A percentile compares a stretch with the other conserved stretches of the same genome.
Conservation (phyloP, 495 filamentous ascomycete genomes). For the Letharia columbiana region DNA sequence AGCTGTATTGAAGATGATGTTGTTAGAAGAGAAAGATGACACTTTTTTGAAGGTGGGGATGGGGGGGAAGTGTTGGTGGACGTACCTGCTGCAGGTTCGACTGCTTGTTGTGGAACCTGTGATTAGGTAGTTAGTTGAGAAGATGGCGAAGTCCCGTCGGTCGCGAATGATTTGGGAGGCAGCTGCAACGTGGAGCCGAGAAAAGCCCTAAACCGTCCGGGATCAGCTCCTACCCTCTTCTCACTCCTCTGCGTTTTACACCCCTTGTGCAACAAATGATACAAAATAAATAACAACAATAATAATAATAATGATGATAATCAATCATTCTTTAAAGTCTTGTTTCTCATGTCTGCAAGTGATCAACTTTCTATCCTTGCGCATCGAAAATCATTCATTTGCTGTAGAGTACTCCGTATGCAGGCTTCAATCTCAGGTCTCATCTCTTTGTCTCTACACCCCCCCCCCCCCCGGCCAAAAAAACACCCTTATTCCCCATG, state of each 20-base stretch:
- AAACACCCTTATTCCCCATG: not conserved
- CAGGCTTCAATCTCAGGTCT: not conserved
- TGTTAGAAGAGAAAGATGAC: slow-evolving; percentile 12
- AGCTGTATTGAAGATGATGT: slow-evolving; percentile 22
- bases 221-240: not conserved
- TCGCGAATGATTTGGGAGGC: slow-evolving; percentile 1
- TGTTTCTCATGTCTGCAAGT: not conserved
- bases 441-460: not conserved
- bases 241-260: not conserved
- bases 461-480: not conserved
- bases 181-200: slow-evolving; percentile 4
- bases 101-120: not conserved
- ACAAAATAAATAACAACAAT: not conserved
- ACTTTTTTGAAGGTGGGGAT: not conserved
- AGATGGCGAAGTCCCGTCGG: not conserved
- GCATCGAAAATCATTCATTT: not conserved
- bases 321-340: not conserved
- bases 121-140: not conserved
- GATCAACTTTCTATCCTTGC: not conserved
- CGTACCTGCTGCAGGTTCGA: not conserved
- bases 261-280: not conserved
- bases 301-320: not conserved
- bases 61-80: not conserved
- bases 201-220: not conserved
- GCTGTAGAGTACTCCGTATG: not conserved